Evolutionary conservation across 495 filamentous ascomycete species (phyloP).

Genomic region (Aspergillus avenaceus): DNA sequence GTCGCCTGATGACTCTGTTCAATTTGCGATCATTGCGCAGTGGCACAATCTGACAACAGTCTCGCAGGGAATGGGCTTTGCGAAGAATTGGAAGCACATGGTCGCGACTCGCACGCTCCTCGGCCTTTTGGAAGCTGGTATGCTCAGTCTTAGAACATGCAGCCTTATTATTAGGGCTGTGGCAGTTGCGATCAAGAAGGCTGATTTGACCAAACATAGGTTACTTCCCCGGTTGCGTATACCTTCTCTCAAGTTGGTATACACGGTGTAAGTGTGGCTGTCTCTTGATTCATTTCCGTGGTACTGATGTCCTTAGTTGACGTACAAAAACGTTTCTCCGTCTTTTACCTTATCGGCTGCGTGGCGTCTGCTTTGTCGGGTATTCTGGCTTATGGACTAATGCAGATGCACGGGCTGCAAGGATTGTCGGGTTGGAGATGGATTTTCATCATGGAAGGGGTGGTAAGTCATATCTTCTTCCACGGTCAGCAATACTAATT

Average conservation of each 20-base stretch:
- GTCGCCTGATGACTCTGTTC: not conserved
- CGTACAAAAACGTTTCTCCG: conserved; percentile 52
- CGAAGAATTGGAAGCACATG: conserved; percentile 28
- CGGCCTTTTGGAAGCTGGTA: conserved; percentile 59
- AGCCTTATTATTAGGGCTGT: not conserved
- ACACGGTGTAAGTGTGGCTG: conserved; percentile 39
- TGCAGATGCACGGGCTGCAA: conserved; percentile 49
- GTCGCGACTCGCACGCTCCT: conserved; percentile 53
- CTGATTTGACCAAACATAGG: conserved; percentile 10
- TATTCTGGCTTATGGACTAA: conserved; percentile 62
- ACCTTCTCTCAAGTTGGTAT: conserved; percentile 63
- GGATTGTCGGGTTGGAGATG: conserved; percentile 57
- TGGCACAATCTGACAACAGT: not conserved
- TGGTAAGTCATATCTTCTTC: conserved; percentile 21
- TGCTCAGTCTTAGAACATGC: not conserved
- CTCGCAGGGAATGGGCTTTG: conserved; percentile 50
- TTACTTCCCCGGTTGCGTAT: conserved; percentile 62
- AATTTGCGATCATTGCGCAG: not conserved
- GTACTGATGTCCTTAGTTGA: conserved; percentile 2
- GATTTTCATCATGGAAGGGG: conserved; percentile 61
- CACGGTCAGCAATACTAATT: not conserved
- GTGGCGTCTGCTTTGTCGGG: conserved; percentile 58
- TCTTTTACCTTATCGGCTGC: conserved; percentile 62
- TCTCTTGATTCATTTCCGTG: not conserved
- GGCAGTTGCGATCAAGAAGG: not conserved